Evolutionary conservation across 768 basidiomycete species (phyloP).

Genomic region (Psilocybe subaeruginosa): DNA sequence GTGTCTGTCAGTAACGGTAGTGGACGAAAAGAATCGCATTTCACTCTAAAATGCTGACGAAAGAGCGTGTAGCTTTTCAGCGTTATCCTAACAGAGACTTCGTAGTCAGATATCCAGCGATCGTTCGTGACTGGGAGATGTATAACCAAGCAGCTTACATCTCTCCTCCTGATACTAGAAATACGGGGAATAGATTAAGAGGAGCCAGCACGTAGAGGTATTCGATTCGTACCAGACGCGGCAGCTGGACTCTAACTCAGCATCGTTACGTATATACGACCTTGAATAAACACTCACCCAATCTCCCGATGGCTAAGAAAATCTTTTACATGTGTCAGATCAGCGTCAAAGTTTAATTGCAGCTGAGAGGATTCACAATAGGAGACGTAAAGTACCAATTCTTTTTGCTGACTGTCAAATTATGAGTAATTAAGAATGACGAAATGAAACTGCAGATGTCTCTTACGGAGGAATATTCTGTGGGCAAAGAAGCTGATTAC

Average conservation of each 20-base stretch:
- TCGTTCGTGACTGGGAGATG: neutral
- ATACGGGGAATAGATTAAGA: too few relatives aligned
- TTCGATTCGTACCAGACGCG: conserved; percentile 25
- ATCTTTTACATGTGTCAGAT: conserved; percentile 9
- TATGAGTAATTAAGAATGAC: neutral
- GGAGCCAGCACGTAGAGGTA: too few relatives aligned
- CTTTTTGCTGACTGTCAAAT: conserved; percentile 8
- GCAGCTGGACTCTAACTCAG: conserved; percentile 2
- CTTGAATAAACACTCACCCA: neutral
- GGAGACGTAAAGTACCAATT: conserved; percentile 3
- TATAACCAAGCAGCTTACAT: conserved; percentile 1
- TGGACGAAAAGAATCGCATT: neutral
- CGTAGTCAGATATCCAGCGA: neutral
- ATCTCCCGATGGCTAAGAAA: conserved; percentile 19
- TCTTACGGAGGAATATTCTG: conserved; percentile 38
- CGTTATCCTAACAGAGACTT: conserved; percentile 17
- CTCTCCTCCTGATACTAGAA: conserved; percentile 2
- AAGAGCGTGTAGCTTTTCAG: conserved; percentile 10
- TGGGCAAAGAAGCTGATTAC: conserved; percentile 34
- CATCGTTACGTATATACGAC: neutral
- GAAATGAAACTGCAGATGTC: too few relatives aligned
- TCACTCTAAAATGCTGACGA: conserved; percentile 16
- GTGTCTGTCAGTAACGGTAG: neutral
- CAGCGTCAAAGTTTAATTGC: too few relatives aligned
- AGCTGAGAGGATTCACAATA: conserved; percentile 1